Evolutionary conservation across 176 grass and related monocot genomes (phyloP), one percentile per base, ranked within the genome.

Genomic region (Melocanna baccifera): DNA sequence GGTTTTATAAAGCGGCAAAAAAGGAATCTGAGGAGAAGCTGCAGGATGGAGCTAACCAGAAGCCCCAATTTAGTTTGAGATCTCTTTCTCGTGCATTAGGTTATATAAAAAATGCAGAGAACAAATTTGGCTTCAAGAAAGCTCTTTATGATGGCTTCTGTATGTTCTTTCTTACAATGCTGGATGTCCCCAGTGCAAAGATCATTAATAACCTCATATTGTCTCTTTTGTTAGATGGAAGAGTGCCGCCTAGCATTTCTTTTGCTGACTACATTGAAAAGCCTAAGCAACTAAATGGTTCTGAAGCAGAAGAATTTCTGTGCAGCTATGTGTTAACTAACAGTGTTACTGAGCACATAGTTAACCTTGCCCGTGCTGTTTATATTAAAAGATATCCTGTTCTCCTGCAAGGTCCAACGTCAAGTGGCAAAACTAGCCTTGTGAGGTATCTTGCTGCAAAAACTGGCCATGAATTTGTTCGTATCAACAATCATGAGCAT

Each of bases 401-500:
- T 86, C 89, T 98, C 74, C 72, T 98, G 29, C 95, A 98, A 90
- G 95, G 95, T 29, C 95, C 95, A 65, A 98, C 95, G 43, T 98
- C 95, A 73, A 98, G 95, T 55, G 95, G 95, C 9, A 98, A 98
- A 86, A 98, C 95, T 86, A 98, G 95, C 70, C 87, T 98, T 66
- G 92, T 98, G 48, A 88, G 88, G 72, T 90, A 87, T 78, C 92
- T 98, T 86, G 92, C 95, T 91, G 86, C 87, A 81, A 82, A 94
- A 88, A 91, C 95, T 37, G 89, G 92, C 73, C 84, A 91, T 91
- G 89, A 98, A 73, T 98, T 98, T 87, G 87, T 98, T 39, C 92
- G 95, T 42, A 98, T 98, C 86, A 98, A 98, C 89, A 98, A 98
- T 77, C 95, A 98, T 36, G 95, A 98, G 85, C 95, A 98, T 81